These are phyloP conservation scores for Pholiota conissans DNA, from an alignment of 768 basidiomycete genomes.

Conservation along the genomic window DNA sequence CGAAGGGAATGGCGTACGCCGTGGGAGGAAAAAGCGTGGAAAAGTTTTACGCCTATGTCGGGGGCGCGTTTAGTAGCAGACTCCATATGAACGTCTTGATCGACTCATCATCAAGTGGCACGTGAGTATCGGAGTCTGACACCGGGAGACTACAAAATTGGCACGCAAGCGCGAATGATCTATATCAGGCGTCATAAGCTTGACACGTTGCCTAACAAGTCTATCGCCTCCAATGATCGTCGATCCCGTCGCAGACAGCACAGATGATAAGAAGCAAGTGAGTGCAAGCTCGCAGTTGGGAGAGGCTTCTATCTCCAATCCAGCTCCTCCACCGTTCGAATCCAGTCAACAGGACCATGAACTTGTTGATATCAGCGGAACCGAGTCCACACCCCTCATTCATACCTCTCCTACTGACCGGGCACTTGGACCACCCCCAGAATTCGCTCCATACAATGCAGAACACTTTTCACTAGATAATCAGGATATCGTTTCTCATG, in stretches of 20 bases:
- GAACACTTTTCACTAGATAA: slow-evolving; percentile 6
- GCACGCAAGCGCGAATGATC: slow-evolving; percentile 1
- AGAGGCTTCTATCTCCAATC: neutral
- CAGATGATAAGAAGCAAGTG: neutral
- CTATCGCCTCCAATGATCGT: slow-evolving; percentile 2
- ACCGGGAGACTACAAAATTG: no score
- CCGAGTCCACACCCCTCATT: neutral
- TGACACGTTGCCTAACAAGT: neutral
- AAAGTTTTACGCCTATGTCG: no score
- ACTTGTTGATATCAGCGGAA: neutral
- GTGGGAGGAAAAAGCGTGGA: no score
- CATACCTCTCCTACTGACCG: neutral
- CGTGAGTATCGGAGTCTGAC: no score
- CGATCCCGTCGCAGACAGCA: neutral
- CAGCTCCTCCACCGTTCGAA: neutral
- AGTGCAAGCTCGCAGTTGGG: neutral
- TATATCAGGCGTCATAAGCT: no score
- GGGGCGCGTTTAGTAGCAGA: no score
- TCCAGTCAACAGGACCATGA: neutral
- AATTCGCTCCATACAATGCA: slow-evolving; percentile 6
- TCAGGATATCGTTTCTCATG: slow-evolving; percentile 52
- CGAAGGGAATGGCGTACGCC: no score
- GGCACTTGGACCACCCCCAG: slow-evolving; percentile 3
- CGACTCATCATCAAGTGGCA: no score
- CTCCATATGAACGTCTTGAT: no score